Conservation (phyloP, 2,329 filamentous ascomycete genomes). For the Aspergillus tubingensis region DNA sequence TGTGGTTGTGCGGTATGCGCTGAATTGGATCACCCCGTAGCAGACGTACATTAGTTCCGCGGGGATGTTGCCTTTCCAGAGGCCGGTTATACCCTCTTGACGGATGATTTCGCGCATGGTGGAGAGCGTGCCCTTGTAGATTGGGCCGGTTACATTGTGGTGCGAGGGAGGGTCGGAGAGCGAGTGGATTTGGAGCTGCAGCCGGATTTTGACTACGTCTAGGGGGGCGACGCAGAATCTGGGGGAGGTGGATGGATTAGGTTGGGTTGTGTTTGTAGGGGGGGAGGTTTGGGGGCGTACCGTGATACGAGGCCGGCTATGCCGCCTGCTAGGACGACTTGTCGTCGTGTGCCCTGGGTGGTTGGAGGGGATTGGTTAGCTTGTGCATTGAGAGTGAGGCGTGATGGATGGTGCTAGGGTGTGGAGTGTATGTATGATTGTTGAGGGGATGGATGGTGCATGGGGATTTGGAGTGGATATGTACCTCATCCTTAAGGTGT, state of each 20-base stretch:
- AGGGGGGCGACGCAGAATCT: constrained; percentile 93
- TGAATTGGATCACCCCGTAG: constrained; percentile 89
- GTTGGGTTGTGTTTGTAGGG: neutral
- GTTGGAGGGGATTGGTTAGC: neutral
- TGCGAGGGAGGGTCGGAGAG: constrained; percentile 71
- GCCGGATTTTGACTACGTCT: constrained; percentile 96
- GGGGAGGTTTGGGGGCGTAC: constrained; percentile 46
- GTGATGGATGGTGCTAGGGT: neutral
- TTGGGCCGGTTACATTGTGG: constrained; percentile 46
- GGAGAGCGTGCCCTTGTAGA: constrained; percentile 71
- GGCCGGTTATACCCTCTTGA: constrained; percentile 78
- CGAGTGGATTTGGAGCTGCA: constrained; percentile 89
- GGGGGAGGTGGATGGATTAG: constrained; percentile 2
- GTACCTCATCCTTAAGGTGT: constrained; percentile 70
- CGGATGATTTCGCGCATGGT: constrained; percentile 75
- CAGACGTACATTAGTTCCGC: constrained; percentile 92
- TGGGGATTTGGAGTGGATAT: constrained; percentile 2
- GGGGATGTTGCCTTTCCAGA: constrained; percentile 98
- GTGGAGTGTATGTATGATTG: neutral
- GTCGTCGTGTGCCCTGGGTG: constrained; percentile 63
- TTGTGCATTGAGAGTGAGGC: neutral
- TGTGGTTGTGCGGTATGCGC: constrained; percentile 76
- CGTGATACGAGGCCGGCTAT: constrained; percentile 84
- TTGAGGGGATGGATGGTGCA: neutral
- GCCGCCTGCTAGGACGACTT: constrained; percentile 67